Evolutionary conservation across 345 rosid genomes (phyloP).

Genomic region (Aethionema arabicum): DNA sequence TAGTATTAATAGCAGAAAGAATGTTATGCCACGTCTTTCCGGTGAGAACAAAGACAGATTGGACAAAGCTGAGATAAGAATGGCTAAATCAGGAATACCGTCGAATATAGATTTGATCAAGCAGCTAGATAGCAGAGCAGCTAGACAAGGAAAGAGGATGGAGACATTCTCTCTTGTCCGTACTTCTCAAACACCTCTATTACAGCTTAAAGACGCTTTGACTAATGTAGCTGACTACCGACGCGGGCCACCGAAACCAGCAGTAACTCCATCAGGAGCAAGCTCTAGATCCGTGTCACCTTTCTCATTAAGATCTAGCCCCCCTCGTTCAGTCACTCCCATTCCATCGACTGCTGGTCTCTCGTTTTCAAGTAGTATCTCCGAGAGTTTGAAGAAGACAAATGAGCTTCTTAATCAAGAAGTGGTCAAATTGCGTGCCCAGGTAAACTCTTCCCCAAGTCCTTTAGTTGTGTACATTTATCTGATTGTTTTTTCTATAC

Average conservation of each 20-base stretch:
- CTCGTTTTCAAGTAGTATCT: slow-evolving; percentile 68
- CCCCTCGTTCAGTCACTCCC: slow-evolving; percentile 94
- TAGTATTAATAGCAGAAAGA: slow-evolving; percentile 56
- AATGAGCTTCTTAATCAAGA: slow-evolving; percentile 92
- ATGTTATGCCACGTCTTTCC: slow-evolving; percentile 71
- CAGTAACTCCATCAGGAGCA: slow-evolving; percentile 67
- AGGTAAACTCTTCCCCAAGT: slow-evolving; percentile 46
- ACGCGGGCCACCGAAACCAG: slow-evolving; percentile 63
- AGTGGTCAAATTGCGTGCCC: slow-evolving; percentile 77
- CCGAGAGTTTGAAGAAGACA: slow-evolving; percentile 91
- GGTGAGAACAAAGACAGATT: slow-evolving; percentile 89
- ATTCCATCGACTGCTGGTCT: slow-evolving; percentile 82
- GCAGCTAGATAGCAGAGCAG: slow-evolving; percentile 92
- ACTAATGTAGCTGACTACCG: slow-evolving; percentile 63
- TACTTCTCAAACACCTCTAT: slow-evolving; percentile 66
- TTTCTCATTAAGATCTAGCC: slow-evolving; percentile 91
- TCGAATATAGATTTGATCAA: slow-evolving; percentile 87
- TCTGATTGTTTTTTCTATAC: background rate
- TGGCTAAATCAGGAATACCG: slow-evolving; percentile 64
- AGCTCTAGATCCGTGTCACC: slow-evolving; percentile 96
- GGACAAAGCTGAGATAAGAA: slow-evolving; percentile 81
- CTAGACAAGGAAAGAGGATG: slow-evolving; percentile 77
- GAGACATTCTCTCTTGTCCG: slow-evolving; percentile 78
- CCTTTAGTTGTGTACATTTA: background rate
- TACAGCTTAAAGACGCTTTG: slow-evolving; percentile 78